Base-by-base conservation (phyloP, 202 grass and related monocot genomes). In the Panicum hallii region DNA sequence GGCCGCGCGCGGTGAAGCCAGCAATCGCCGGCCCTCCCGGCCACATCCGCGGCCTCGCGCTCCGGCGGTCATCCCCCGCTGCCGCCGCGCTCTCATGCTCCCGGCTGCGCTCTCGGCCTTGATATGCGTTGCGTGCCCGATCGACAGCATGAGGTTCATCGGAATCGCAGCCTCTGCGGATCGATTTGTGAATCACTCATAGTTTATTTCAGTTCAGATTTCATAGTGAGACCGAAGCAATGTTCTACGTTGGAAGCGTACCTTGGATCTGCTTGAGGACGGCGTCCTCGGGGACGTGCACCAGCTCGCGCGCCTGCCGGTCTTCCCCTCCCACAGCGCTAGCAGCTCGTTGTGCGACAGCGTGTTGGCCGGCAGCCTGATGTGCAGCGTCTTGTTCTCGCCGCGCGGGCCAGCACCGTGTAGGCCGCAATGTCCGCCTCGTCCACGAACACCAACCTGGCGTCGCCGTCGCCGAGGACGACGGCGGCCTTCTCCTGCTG, bases 361-460 rank as follows among this genome's bases (percentile, higher is more conserved):
- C 48, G 75, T 84, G 80, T 92, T 90, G 17, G 79, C 87, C 19
- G 87, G 52, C 9, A 82, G 87, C 61, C 3, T 82, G 12, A 92
- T 26, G 72, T 86, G 70, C 79, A 94, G 6, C 36, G 36, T 66
- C 90, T 88, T 92, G 82, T 92, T 92, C 90, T 63, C 41, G 3
- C 79, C 54, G 36, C 85, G 64, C 4, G 90, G 85, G 92, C 92
- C 41, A 68, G 75, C 2, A 92, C 81, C 0, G 87, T 86, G 82
- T 88, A 94, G 0, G 90, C 50, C 13, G 28, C 92, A 42, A 88
- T 69, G 86, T 92, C 92, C 6, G 11, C 75, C 79, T 94, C 90
- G 36, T 92, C 81, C 6, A 81, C 74, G 84, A 86, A 94, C 40
- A 86, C 72, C 26, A 26, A 26, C 26, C 78, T 90, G 44, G 61